Conservation (phyloP, 129 eudicot species). For the Smallanthus sonchifolius region DNA sequence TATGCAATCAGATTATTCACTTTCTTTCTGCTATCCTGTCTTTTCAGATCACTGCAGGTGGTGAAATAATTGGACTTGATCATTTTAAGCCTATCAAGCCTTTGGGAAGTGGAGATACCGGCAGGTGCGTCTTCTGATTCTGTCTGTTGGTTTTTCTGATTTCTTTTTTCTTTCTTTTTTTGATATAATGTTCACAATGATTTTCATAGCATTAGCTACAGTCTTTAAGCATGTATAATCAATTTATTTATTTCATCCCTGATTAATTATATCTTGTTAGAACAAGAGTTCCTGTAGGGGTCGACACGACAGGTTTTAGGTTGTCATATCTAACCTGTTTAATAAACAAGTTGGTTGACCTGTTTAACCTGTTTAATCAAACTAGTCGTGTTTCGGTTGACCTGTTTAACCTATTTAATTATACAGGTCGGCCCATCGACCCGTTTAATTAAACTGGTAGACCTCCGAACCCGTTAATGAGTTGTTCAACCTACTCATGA, state of each 20-base stretch:
- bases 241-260: neutral
- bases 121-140: constrained; percentile 49
- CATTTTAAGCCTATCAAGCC: constrained; percentile 91
- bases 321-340: no score
- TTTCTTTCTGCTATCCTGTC: neutral
- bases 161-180: neutral
- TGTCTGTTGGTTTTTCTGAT: neutral
- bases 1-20: neutral
- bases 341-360: no score
- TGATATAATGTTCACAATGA: neutral
- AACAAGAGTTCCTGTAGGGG: neutral
- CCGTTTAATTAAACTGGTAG: no score
- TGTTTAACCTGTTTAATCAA: no score
- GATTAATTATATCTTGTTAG: neutral
- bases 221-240: neutral
- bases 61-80: constrained; percentile 73
- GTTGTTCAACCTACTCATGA: no score
- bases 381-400: no score
- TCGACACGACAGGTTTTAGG: no score
- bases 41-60: constrained; percentile 59
- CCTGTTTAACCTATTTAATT: no score
- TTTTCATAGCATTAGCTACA: neutral
- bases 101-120: constrained; percentile 98
- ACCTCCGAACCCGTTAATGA: no score
- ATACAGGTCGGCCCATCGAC: no score